Evolutionary conservation across 1,284 basidiomycete species (phyloP), one percentile per base, ranked within the genome.

Genomic region (Trichosporon asahii): DNA sequence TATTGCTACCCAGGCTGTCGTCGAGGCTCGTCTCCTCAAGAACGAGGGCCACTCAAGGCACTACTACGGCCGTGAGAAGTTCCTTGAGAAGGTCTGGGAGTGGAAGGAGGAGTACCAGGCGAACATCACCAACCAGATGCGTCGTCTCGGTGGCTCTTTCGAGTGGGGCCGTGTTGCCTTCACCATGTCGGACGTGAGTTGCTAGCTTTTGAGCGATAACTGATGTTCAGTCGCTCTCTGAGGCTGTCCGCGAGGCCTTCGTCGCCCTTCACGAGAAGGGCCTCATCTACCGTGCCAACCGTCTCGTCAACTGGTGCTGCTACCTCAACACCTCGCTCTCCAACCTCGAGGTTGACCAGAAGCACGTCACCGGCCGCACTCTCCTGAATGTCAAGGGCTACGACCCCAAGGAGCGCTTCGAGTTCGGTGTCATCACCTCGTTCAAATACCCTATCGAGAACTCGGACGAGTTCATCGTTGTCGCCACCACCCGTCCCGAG

Each of bases 91-190:
- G 75, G 95, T 99, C 29, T 92, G 91, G 89, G 91, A 92, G 63
- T 99, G 97, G 97, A 98, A 98, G 84, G 92, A 96, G 78, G 93
- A 98, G 91, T 99, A 98, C 82, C 94, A 98, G 82, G 86, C 85
- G 33, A 89, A 93, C 64, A 99, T 99, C 79, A 94, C 93, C 8
- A 90, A 89, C 71, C 97, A 99, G 83, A 87, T 98, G 72, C 87
- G 90, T 72, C 87, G 96, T 61, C 87, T 99, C 6, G 97, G 97
- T 68, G 95, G 92, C 23, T 95, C 93, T 67, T 96, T 92, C 77
- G 95, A 99, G 79, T 99, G 96, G 93, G 87, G 89, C 77, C 89
- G 95, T 40, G 90, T 91, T 12, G 94, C 94, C 1, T 99, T 99
- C 83, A 99, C 96, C 12, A 97, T 99, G 94, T 88, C 92, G 80